These are phyloP conservation scores for Gelatoporia subvermispora DNA, from an alignment of 768 basidiomycete genomes.

Conservation along the genomic window DNA sequence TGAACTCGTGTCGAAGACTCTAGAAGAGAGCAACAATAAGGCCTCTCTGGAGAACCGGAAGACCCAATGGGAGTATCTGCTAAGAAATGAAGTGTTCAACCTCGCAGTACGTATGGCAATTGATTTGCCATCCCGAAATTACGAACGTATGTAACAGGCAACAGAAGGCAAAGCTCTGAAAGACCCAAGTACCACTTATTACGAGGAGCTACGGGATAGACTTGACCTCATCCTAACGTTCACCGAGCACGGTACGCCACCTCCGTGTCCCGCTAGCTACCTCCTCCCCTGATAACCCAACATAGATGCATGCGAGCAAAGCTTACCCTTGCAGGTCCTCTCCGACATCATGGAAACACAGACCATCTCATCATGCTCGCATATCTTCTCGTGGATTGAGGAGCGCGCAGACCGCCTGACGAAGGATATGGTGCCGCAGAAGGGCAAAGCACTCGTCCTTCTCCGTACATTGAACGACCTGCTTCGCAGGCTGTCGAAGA, in stretches of 20 bases:
- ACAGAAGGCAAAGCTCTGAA: slow-evolving; percentile 66
- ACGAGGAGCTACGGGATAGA: slow-evolving; percentile 50
- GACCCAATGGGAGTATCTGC: slow-evolving; percentile 69
- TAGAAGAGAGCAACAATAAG: slow-evolving; percentile 37
- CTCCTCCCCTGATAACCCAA: slow-evolving; percentile 5
- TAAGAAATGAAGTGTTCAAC: slow-evolving; percentile 66
- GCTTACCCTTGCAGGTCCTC: slow-evolving; percentile 67
- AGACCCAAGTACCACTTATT: slow-evolving; percentile 49
- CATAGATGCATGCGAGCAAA: slow-evolving; percentile 72
- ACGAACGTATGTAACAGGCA: slow-evolving; percentile 33
- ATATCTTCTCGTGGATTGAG: slow-evolving; percentile 88
- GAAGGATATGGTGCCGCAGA: slow-evolving; percentile 74
- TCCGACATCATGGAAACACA: slow-evolving; percentile 84
- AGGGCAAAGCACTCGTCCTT: slow-evolving; percentile 82
- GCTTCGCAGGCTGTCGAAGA: slow-evolving; percentile 80
- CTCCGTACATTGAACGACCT: slow-evolving; percentile 85
- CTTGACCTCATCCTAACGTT: slow-evolving; percentile 74
- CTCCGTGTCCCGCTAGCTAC: not conserved
- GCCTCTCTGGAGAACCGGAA: slow-evolving; percentile 54
- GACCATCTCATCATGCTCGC: slow-evolving; percentile 79
- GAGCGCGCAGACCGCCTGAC: slow-evolving; percentile 64
- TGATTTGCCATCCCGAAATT: not conserved
- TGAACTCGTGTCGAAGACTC: slow-evolving; percentile 41
- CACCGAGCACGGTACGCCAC: slow-evolving; percentile 64
- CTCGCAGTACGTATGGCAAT: slow-evolving; percentile 52